These are phyloP conservation scores for Mycena albidolilacea DNA, from an alignment of 768 basidiomycete species.

Conservation along the genomic window DNA sequence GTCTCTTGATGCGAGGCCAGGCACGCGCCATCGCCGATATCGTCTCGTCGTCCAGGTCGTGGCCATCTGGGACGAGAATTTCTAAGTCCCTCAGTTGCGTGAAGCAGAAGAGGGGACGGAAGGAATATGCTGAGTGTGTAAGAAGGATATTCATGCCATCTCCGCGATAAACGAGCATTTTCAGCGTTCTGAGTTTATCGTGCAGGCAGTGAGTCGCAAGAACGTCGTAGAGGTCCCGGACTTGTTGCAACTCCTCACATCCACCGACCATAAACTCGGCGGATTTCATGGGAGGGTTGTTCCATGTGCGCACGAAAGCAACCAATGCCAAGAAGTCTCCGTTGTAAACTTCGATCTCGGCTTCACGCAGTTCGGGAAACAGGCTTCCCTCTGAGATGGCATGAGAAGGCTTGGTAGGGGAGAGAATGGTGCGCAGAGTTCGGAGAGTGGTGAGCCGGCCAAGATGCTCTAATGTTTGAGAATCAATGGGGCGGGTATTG, in stretches of 20 bases:
- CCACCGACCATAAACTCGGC: background rate
- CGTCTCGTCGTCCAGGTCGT: background rate
- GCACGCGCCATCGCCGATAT: constrained; percentile 4
- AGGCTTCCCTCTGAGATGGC: background rate
- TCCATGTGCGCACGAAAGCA: constrained; percentile 1
- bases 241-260: background rate
- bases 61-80: background rate
- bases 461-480: background rate
- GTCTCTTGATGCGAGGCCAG: background rate
- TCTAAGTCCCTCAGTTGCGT: background rate
- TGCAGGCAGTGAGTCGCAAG: background rate
- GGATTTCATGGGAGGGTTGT: background rate
- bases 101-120: background rate
- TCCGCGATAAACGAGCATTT: background rate
- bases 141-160: background rate
- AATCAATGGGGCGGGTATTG: background rate
- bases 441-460: background rate
- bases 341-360: background rate
- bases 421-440: background rate
- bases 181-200: background rate
- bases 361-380: background rate
- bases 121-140: background rate
- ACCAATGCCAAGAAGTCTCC: background rate
- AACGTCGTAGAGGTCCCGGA: background rate
- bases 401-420: background rate